Base-by-base conservation (phyloP, 257 asterid species). In the Jaltomata sinuosa region DNA sequence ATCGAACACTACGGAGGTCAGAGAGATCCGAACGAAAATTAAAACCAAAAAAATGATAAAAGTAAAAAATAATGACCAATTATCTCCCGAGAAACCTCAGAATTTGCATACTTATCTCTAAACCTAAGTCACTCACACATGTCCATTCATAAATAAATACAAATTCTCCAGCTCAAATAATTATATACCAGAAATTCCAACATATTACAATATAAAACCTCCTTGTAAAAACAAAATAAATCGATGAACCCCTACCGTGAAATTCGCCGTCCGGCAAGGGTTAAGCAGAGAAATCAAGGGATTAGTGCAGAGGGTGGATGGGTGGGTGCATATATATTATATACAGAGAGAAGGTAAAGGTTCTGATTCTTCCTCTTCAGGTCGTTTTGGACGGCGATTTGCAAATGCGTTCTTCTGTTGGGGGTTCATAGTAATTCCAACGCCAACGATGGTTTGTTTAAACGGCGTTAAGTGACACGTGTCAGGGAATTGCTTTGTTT, bases 21-120 rank as follows among this genome's bases (percentile, higher is more conserved):
- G 80, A 88, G 88, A 91, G 95, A 92, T 94, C 94, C 93, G 91
- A 85, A 87, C 87, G 86, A 84, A 61, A 38, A 74, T 88, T 87
- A 85, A 34, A 4, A 74, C 81, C 69, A 84, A 87, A 6, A 22
- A 72, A 45, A 42, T 85, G 86, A 82, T 67, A 80, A 81, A 84
- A 83, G n/a, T 87, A 88, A 77, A 38, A 40, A 80, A 6, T 36
- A 64, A 81, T 82, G 83, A 71, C 49, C 82, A 69, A 40, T 36
- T 22, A 69, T 69, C 31, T 80, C 84, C 86, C 79, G 85, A 34
- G 84, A 85, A 77, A 72, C 87, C 87, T 82, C 12, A 82, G 57
- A 85, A 78, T 50, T 53, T 59, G 83, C 87, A 80, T 53, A 85
- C 29, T 40, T 11, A 22, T 72, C n/a, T 40, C 11, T 72, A n/a